Percentiles rank a stretch among this genome's conserved stretches.
These are phyloP conservation scores for Penicillium manginii DNA, from an alignment of 495 filamentous ascomycete species.

Conservation along the genomic window DNA sequence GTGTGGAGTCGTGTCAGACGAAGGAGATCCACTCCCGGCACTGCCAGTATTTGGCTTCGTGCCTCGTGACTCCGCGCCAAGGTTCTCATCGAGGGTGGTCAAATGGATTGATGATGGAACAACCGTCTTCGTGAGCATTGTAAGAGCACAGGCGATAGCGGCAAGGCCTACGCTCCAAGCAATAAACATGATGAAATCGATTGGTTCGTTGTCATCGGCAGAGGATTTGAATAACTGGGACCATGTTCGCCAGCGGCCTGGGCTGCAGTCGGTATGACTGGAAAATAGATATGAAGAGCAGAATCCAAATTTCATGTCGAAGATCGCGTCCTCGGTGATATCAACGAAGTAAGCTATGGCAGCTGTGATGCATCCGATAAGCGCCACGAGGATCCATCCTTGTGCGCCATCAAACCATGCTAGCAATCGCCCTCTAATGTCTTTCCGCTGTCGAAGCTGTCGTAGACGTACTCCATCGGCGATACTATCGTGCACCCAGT, in stretches of 20 bases:
- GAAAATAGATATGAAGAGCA: slow-evolving; percentile 73
- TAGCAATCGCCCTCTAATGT: slow-evolving; percentile 76
- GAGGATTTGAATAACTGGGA: slow-evolving; percentile 63
- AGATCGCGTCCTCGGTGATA: slow-evolving; percentile 78
- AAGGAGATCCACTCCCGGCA: slow-evolving; percentile 40
- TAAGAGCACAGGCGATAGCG: slow-evolving; percentile 75
- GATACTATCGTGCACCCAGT: slow-evolving; percentile 98
- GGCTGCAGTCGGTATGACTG: slow-evolving; percentile 64
- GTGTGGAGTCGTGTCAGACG: slow-evolving; percentile 36
- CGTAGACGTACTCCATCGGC: slow-evolving; percentile 90
- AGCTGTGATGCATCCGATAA: slow-evolving; percentile 88
- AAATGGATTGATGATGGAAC: slow-evolving; percentile 86
- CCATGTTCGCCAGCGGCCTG: slow-evolving; percentile 72
- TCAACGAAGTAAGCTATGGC: slow-evolving; percentile 87
- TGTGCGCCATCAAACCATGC: slow-evolving; percentile 86
- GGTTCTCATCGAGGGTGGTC: slow-evolving; percentile 85
- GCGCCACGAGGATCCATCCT: slow-evolving; percentile 90
- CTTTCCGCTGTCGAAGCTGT: slow-evolving; percentile 77
- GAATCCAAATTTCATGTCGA: slow-evolving; percentile 90
- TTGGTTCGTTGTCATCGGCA: slow-evolving; percentile 58
- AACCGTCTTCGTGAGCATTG: slow-evolving; percentile 85
- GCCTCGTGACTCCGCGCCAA: slow-evolving; percentile 53
- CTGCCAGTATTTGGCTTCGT: slow-evolving; percentile 41
- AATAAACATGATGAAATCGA: slow-evolving; percentile 79
- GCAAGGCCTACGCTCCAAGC: slow-evolving; percentile 71